Evolutionary conservation across 495 filamentous ascomycete species (phyloP).

Genomic region (Cladorrhinum samala): DNA sequence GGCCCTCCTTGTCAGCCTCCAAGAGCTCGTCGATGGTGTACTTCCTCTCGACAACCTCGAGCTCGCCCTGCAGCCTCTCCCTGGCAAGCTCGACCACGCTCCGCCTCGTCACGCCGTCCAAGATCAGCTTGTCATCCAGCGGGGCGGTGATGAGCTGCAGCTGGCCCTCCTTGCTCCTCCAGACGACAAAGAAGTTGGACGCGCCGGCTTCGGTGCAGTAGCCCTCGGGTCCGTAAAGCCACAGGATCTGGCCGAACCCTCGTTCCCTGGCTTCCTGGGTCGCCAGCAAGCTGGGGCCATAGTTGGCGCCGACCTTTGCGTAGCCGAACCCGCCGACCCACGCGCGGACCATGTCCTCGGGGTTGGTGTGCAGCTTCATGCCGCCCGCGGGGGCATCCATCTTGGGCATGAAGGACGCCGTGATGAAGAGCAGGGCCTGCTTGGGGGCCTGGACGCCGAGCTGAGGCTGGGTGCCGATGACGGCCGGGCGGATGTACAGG

Average conservation of each 20-base stretch:
- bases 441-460: conserved; percentile 77
- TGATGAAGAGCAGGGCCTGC: conserved; percentile 79
- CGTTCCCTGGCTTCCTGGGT: conserved; percentile 61
- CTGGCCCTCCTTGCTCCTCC: conserved; percentile 60
- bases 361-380: conserved; percentile 70
- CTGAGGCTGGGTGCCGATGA: conserved; percentile 73
- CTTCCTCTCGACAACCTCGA: conserved; percentile 69
- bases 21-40: conserved; percentile 77
- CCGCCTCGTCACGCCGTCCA: conserved; percentile 76
- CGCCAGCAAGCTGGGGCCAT: conserved; percentile 72
- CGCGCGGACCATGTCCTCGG: conserved; percentile 72
- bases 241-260: conserved; percentile 86
- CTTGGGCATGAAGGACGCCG: conserved; percentile 65
- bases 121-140: conserved; percentile 71
- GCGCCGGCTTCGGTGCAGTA: conserved; percentile 89
- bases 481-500: conserved; percentile 73
- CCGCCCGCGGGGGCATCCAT: conserved; percentile 51
- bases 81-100: conserved; percentile 70
- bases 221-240: conserved; percentile 71
- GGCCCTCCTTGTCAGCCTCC: conserved; percentile 64
- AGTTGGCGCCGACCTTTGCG: conserved; percentile 89
- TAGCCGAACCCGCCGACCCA: conserved; percentile 92
- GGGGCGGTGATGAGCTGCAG: conserved; percentile 77
- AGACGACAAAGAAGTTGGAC: conserved; percentile 85
- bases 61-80: conserved; percentile 52